Conservation (phyloP, 2,329 filamentous ascomycete genomes). For the Phoma sp. region DNA sequence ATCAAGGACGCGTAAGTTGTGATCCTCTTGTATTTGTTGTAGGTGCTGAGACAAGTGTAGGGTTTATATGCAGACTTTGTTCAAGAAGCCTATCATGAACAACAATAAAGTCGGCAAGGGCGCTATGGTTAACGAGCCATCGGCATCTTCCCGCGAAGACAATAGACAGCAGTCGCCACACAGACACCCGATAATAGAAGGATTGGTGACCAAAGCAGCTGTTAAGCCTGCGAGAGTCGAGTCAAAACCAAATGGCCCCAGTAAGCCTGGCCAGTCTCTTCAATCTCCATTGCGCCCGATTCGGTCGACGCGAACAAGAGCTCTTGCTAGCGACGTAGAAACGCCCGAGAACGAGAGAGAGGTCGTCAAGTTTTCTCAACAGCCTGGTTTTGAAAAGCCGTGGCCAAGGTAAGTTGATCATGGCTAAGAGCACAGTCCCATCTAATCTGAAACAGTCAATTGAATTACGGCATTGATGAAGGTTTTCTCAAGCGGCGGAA, state of each 20-base stretch:
- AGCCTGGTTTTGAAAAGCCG: slow-evolving; percentile 31
- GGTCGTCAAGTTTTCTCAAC: slow-evolving; percentile 23
- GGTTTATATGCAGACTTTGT: slow-evolving; percentile 19
- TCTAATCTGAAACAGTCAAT: neutral
- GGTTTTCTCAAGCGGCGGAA: slow-evolving; percentile 5
- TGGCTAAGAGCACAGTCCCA: no score
- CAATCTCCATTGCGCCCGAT: slow-evolving; percentile 9
- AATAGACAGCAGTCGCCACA: neutral
- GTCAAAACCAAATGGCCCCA: neutral
- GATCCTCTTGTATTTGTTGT: neutral
- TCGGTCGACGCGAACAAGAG: slow-evolving; percentile 18
- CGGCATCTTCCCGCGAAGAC: neutral
- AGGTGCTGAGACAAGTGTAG: neutral
- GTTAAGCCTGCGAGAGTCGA: no score
- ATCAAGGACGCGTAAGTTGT: neutral
- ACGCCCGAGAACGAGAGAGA: slow-evolving; percentile 13
- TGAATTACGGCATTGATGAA: neutral
- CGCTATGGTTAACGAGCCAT: neutral
- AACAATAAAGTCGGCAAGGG: slow-evolving; percentile 20
- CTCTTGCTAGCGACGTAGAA: slow-evolving; percentile 3
- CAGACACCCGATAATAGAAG: no score
- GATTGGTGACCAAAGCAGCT: no score
- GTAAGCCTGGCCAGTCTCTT: neutral
- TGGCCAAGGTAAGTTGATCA: slow-evolving; percentile 33
- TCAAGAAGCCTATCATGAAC: slow-evolving; percentile 17